Evolutionary conservation across 1,139 yeast species (phyloP).

Genomic region (Geotrichum carabidarum): DNA sequence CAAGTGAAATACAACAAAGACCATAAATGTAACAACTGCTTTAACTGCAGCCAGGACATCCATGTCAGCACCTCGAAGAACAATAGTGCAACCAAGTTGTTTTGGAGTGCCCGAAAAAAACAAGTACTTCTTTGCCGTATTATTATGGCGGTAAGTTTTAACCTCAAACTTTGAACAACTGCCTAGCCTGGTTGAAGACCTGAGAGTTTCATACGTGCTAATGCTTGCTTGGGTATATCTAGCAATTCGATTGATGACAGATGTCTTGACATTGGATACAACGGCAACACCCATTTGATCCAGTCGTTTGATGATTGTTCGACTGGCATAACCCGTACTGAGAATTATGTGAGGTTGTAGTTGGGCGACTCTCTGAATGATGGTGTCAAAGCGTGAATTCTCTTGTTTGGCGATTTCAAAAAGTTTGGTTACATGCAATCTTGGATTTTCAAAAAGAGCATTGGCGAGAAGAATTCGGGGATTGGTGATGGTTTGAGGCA

Average conservation of each 20-base stretch:
- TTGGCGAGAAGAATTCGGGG: constrained; percentile 80
- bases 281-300: constrained; percentile 78
- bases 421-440: constrained; percentile 68
- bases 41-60: constrained; percentile 62
- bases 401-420: constrained; percentile 87
- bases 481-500: constrained; percentile 57
- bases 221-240: constrained; percentile 81
- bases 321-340: constrained; percentile 78
- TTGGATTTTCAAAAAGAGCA: constrained; percentile 84
- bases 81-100: constrained; percentile 73
- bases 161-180: constrained; percentile 68
- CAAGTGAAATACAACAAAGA: constrained; percentile 69
- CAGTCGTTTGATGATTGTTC: constrained; percentile 67
- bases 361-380: constrained; percentile 73
- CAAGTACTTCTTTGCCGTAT: constrained; percentile 62
- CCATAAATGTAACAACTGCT: constrained; percentile 72
- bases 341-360: constrained; percentile 75
- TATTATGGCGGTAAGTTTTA: constrained; percentile 51
- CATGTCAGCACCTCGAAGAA: constrained; percentile 66
- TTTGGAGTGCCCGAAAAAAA: constrained; percentile 73
- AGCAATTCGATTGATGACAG: constrained; percentile 74
- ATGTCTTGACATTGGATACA: constrained; percentile 73
- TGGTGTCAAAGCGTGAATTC: constrained; percentile 71
- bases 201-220: constrained; percentile 58
- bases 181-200: constrained; percentile 61